A percentile compares a stretch with the other conserved stretches of the same genome.
phyloP scores from a whole-genome alignment of 2,329 filamentous ascomycete genomes.

The Keithomyces neogunnii region DNA sequence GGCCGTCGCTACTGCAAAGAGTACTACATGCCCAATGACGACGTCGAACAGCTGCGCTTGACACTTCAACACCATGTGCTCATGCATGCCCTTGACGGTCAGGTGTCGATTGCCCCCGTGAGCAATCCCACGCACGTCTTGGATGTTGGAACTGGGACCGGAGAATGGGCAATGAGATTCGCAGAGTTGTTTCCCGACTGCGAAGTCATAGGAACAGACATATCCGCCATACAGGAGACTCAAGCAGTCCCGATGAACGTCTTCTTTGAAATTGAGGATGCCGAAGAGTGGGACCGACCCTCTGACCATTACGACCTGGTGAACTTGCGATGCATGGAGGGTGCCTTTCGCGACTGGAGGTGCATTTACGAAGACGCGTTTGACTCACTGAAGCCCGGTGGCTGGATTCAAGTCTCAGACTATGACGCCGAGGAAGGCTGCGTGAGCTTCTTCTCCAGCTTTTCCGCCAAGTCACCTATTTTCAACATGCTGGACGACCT shows the following conservation, averaged over 20 bases:
- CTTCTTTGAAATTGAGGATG: constrained; percentile 52
- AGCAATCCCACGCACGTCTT: constrained; percentile 34
- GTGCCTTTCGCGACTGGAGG: constrained; percentile 47
- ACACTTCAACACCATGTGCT: constrained; percentile 57
- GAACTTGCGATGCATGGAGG: constrained; percentile 47
- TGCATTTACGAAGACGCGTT: constrained; percentile 45
- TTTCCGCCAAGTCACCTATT: constrained; percentile 36
- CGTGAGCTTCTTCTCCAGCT: constrained; percentile 24
- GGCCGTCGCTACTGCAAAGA: constrained; percentile 53
- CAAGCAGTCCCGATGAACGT: constrained; percentile 48
- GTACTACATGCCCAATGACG: constrained; percentile 61
- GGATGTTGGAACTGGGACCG: constrained; percentile 52
- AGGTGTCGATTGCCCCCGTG: constrained; percentile 35
- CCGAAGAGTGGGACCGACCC: constrained; percentile 50
- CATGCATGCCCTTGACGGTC: constrained; percentile 38
- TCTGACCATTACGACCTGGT: constrained; percentile 46
- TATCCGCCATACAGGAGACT: constrained; percentile 48
- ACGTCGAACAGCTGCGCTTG: constrained; percentile 54
- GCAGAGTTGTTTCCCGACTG: constrained; percentile 44
- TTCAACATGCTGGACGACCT: constrained; percentile 33
- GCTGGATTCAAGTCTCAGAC: constrained; percentile 49
- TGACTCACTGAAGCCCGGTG: constrained; percentile 45
- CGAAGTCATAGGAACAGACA: constrained; percentile 51
- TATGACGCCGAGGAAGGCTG: constrained; percentile 37
- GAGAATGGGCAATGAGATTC: constrained; percentile 43